Evolutionary conservation across 768 basidiomycete genomes (phyloP).

Genomic region (Macrocybe gigantea): DNA sequence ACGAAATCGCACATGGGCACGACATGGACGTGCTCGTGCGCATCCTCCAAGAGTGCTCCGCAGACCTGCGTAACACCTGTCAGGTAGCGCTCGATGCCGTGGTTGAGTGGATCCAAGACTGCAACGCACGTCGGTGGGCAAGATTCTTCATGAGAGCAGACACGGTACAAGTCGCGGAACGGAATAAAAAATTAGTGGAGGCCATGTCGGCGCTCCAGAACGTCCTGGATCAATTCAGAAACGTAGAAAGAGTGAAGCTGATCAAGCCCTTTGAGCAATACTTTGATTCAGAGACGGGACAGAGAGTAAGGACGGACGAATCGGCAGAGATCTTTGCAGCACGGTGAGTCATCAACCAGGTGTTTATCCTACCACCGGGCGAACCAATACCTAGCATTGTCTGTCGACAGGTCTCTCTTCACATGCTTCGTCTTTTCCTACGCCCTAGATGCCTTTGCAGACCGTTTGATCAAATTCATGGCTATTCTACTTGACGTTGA

Average conservation of each 20-base stretch:
- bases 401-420: conserved; percentile 30
- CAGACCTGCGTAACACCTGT: conserved; percentile 25
- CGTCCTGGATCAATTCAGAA: conserved; percentile 26
- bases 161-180: conserved; percentile 14
- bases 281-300: conserved; percentile 31
- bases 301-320: conserved; percentile 10
- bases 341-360: conserved; percentile 16
- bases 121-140: conserved; percentile 31
- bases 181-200: conserved; percentile 20
- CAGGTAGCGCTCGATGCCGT: conserved; percentile 16
- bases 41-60: conserved; percentile 30
- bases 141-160: conserved; percentile 19
- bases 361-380: too few relatives aligned
- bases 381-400: not conserved
- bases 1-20: conserved; percentile 35
- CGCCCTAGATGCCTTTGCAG: conserved; percentile 34
- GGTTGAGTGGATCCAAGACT: conserved; percentile 28
- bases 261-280: conserved; percentile 35
- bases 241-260: conserved; percentile 27
- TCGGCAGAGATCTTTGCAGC: conserved; percentile 31
- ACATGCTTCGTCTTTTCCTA: conserved; percentile 41
- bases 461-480: conserved; percentile 26
- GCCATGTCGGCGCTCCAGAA: conserved; percentile 17
- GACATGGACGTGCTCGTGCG: conserved; percentile 35
- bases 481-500: conserved; percentile 27